Evolutionary conservation across 1,284 basidiomycete species (phyloP).

Genomic region (Cryptococcus sp.): DNA sequence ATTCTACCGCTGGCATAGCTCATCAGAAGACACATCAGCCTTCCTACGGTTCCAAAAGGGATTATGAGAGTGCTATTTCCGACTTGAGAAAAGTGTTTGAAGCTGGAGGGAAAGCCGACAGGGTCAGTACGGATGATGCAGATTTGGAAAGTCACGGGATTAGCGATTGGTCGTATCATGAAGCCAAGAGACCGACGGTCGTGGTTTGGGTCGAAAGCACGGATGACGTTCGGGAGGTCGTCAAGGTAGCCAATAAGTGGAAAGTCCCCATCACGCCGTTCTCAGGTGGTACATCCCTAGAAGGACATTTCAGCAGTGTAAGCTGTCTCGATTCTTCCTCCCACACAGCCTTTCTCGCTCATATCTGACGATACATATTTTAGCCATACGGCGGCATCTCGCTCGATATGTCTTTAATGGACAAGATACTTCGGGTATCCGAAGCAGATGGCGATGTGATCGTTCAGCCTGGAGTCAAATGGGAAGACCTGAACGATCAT

Average conservation of each 20-base stretch:
- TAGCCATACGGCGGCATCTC: conserved; percentile 70
- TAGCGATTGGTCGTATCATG: conserved; percentile 52
- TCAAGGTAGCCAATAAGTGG: conserved; percentile 43
- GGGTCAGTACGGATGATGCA: conserved; percentile 45
- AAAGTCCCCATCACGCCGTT: conserved; percentile 53
- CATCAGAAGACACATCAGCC: conserved; percentile 41
- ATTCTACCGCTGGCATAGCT: conserved; percentile 27
- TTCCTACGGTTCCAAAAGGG: conserved; percentile 33
- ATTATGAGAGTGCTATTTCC: conserved; percentile 41
- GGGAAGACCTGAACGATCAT: conserved; percentile 81
- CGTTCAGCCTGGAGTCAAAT: conserved; percentile 79
- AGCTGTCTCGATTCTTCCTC: conserved; percentile 12
- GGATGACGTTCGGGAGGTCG: conserved; percentile 48
- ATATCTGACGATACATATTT: neutral
- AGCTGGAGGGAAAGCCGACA: conserved; percentile 36
- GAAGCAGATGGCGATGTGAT: conserved; percentile 78
- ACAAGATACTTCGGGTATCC: conserved; percentile 65
- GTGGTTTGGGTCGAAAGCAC: conserved; percentile 52
- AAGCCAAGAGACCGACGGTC: conserved; percentile 49
- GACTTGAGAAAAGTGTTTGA: conserved; percentile 32
- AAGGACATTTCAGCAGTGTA: conserved; percentile 50
- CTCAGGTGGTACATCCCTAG: conserved; percentile 49
- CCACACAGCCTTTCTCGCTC: neutral
- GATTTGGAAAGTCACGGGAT: conserved; percentile 50
- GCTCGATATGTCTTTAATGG: conserved; percentile 82